These are phyloP conservation scores for Elasticomyces elasticus DNA, from an alignment of 495 filamentous ascomycete species.

Conservation along the genomic window DNA sequence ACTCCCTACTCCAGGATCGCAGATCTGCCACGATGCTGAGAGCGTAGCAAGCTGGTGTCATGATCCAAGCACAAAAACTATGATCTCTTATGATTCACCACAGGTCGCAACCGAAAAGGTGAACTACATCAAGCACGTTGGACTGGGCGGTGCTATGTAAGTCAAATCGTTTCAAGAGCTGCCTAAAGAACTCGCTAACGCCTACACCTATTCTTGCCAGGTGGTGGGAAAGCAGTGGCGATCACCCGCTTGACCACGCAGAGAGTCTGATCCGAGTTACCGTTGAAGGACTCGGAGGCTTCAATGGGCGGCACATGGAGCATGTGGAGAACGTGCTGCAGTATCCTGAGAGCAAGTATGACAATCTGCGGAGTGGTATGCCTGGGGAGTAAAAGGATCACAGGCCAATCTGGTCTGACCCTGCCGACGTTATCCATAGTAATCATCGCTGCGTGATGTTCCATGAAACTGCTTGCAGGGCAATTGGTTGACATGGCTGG, in stretches of 20 bases:
- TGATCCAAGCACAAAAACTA: conserved; percentile 43
- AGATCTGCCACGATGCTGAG: conserved; percentile 3
- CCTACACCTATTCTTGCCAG: too few relatives aligned
- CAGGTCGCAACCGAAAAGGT: conserved; percentile 52
- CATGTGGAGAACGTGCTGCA: conserved; percentile 16
- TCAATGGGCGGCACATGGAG: conserved; percentile 20
- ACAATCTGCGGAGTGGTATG: conserved; percentile 24
- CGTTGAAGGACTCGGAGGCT: conserved; percentile 20
- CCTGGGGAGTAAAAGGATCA: conserved; percentile 18
- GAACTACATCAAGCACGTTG: conserved; percentile 49
- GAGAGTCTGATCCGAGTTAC: conserved; percentile 21
- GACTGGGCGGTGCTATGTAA: conserved; percentile 73
- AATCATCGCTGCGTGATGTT: too few relatives aligned
- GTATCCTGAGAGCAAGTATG: conserved; percentile 26
- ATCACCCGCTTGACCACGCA: conserved; percentile 34
- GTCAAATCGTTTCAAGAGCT: too few relatives aligned
- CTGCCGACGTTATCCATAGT: too few relatives aligned
- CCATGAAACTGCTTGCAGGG: too few relatives aligned
- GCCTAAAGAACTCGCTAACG: too few relatives aligned
- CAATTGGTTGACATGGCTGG: too few relatives aligned
- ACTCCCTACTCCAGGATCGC: conserved; percentile 4
- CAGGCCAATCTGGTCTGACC: too few relatives aligned
- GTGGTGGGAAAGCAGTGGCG: conserved; percentile 84
- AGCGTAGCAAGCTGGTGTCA: conserved; percentile 42
- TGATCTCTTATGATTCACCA: conserved; percentile 71